Conservation (phyloP, 2,329 filamentous ascomycete species). For the Botrytis byssoidea region DNA sequence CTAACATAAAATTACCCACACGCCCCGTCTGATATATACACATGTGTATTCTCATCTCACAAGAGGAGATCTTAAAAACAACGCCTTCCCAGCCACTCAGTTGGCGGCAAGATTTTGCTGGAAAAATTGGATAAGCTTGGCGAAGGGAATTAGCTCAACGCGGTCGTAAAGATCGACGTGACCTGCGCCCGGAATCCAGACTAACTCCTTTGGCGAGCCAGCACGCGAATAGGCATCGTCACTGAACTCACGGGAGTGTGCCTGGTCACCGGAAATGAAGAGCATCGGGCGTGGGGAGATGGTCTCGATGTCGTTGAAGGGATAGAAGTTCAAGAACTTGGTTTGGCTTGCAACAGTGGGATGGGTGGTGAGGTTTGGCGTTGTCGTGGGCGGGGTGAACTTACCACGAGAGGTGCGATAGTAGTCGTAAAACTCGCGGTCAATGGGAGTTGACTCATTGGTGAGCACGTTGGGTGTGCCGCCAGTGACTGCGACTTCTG, state of each 20-base stretch:
- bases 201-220: background rate
- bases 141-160: background rate
- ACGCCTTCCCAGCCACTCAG: background rate
- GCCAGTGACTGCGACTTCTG: background rate
- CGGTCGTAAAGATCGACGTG: background rate
- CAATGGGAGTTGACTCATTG: background rate
- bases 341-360: background rate
- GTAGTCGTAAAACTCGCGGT: background rate
- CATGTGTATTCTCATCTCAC: background rate
- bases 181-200: background rate
- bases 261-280: background rate
- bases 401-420: background rate
- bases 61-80: background rate
- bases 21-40: background rate
- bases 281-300: background rate
- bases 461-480: background rate
- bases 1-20: background rate
- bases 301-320: background rate
- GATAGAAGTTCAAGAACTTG: background rate
- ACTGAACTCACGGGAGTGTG: background rate
- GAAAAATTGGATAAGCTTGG: background rate
- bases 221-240: background rate
- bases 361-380: background rate
- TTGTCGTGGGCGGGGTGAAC: background rate
- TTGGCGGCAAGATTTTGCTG: background rate